Evolutionary conservation across 78 protist genomes (phyloP).

Genomic region (Dictyostelium intermedium): DNA sequence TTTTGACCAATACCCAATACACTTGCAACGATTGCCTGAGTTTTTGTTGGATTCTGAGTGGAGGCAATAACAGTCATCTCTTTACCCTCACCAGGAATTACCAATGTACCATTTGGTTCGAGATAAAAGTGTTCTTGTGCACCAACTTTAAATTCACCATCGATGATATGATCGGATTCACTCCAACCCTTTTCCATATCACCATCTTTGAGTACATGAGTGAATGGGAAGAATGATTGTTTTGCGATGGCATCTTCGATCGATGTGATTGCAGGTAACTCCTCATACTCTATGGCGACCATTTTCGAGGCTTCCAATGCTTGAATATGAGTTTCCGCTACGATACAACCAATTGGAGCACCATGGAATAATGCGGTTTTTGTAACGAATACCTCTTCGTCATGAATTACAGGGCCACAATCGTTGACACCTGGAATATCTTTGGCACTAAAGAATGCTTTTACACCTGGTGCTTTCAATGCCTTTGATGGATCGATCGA

Average conservation of each 20-base stretch:
- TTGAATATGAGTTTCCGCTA: slow-evolving; percentile 82
- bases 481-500: slow-evolving; percentile 45
- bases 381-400: slow-evolving; percentile 89
- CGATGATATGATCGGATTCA: slow-evolving; percentile 57
- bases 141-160: slow-evolving; percentile 81
- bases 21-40: slow-evolving; percentile 77
- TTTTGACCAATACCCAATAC: slow-evolving; percentile 88
- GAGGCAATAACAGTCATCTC: slow-evolving; percentile 78
- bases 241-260: slow-evolving; percentile 91
- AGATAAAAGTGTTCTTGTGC: slow-evolving; percentile 98
- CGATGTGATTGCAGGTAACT: slow-evolving; percentile 69
- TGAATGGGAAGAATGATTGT: slow-evolving; percentile 16
- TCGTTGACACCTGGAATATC: slow-evolving; percentile 85
- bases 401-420: slow-evolving; percentile 80
- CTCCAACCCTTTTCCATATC: slow-evolving; percentile 69
- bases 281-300: slow-evolving; percentile 89
- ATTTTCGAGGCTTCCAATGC: slow-evolving; percentile 84
- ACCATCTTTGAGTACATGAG: slow-evolving; percentile 75
- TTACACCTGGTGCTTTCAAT: slow-evolving; percentile 77
- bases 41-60: slow-evolving; percentile 91
- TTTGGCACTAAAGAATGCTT: slow-evolving; percentile 45
- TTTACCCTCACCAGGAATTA: slow-evolving; percentile 90
- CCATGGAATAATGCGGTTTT: slow-evolving; percentile 60
- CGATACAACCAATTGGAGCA: slow-evolving; percentile 88
- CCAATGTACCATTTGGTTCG: slow-evolving; percentile 91